phyloP scores from a whole-genome alignment of 306 rosid genomes.

The Quercus wislizeni region DNA sequence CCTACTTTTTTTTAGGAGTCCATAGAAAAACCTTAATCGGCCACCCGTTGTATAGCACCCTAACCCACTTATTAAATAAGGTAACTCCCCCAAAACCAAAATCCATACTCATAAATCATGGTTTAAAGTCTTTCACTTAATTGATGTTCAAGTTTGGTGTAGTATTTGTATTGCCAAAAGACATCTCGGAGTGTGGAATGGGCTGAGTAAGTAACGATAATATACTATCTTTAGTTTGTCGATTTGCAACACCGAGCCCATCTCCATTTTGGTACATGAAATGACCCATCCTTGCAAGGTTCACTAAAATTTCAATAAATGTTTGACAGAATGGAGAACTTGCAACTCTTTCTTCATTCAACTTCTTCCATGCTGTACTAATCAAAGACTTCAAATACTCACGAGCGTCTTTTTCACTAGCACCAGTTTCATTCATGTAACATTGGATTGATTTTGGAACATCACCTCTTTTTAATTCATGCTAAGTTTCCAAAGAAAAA shows the following conservation, averaged over 20 bases:
- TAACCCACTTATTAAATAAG: too few species aligned
- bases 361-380: constrained; percentile 18
- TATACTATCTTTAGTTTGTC: too few species aligned
- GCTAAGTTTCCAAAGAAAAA: background rate
- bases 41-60: too few species aligned
- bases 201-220: too few species aligned
- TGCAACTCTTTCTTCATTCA: background rate
- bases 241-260: background rate
- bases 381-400: constrained; percentile 8
- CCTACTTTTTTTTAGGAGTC: too few species aligned
- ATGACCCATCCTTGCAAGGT: constrained; percentile 14
- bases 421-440: constrained; percentile 35
- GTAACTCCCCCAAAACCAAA: too few species aligned
- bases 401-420: constrained; percentile 20
- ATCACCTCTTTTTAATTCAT: constrained; percentile 21
- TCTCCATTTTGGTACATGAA: constrained; percentile 14
- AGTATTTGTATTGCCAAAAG: too few species aligned
- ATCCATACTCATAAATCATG: too few species aligned
- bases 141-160: too few species aligned
- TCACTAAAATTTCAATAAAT: constrained; percentile 2
- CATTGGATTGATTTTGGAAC: constrained; percentile 30
- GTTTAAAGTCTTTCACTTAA: too few species aligned
- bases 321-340: constrained; percentile 1
- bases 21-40: too few species aligned
- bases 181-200: too few species aligned